These are phyloP conservation scores for Penicillium polonicum DNA, from an alignment of 2,329 filamentous ascomycete species.

Conservation along the genomic window DNA sequence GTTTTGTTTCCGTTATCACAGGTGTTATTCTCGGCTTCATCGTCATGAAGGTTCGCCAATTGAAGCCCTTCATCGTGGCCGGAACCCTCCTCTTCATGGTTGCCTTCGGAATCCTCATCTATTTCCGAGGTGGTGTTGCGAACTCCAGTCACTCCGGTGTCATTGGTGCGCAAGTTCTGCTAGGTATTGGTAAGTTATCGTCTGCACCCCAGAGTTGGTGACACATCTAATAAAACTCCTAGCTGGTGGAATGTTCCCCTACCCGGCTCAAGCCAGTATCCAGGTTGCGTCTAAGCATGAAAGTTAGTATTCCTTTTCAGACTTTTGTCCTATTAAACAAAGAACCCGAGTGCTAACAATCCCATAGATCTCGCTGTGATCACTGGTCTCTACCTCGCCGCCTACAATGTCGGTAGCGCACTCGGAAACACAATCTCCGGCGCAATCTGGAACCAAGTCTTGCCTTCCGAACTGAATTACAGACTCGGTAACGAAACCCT, in stretches of 20 bases:
- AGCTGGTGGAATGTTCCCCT: constrained; percentile 61
- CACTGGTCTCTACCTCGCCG: constrained; percentile 62
- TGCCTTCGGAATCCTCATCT: constrained; percentile 65
- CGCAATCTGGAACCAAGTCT: constrained; percentile 61
- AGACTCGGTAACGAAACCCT: constrained; percentile 41
- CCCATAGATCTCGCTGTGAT: constrained; percentile 59
- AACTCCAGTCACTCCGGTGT: constrained; percentile 53
- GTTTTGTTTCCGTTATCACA: constrained; percentile 56
- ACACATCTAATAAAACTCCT: neutral
- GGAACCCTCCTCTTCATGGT: constrained; percentile 62
- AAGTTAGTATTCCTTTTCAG: constrained; percentile 27
- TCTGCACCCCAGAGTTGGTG: neutral
- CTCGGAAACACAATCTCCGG: constrained; percentile 61
- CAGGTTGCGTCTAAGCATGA: constrained; percentile 53
- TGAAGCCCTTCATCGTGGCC: constrained; percentile 63
- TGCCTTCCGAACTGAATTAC: constrained; percentile 48
- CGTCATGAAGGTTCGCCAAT: constrained; percentile 57
- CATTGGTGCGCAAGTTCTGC: constrained; percentile 61
- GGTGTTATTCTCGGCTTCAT: constrained; percentile 58
- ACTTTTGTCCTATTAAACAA: neutral
- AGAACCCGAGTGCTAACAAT: neutral
- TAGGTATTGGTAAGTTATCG: constrained; percentile 53
- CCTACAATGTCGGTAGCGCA: constrained; percentile 63
- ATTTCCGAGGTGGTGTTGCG: constrained; percentile 56
- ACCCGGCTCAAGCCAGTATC: constrained; percentile 52